These are phyloP conservation scores for Harringtonia lauricola DNA, from an alignment of 2,329 filamentous ascomycete species.

Conservation along the genomic window DNA sequence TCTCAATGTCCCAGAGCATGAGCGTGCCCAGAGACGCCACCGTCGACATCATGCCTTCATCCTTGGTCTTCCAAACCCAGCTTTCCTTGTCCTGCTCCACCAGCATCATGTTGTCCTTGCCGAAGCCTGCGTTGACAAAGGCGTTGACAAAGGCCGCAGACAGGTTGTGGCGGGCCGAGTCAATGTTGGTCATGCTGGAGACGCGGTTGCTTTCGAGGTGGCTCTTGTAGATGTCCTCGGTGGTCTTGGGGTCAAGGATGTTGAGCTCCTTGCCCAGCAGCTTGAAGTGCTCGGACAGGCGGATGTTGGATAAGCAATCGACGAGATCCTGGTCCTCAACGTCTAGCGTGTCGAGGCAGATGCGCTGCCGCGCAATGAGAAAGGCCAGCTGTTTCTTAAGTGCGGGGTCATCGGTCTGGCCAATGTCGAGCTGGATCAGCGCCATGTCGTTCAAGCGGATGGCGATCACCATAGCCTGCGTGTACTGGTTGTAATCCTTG, in stretches of 20 bases:
- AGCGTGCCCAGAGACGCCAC: slow-evolving; percentile 88
- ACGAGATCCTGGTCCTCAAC: slow-evolving; percentile 61
- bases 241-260: slow-evolving; percentile 90
- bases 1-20: slow-evolving; percentile 87
- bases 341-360: slow-evolving; percentile 52
- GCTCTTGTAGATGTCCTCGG: slow-evolving; percentile 98
- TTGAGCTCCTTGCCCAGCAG: slow-evolving; percentile 90
- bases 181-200: slow-evolving; percentile 84
- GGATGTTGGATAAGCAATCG: slow-evolving; percentile 80
- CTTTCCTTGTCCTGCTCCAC: slow-evolving; percentile 77
- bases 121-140: slow-evolving; percentile 92
- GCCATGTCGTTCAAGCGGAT: slow-evolving; percentile 84
- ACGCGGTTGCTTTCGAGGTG: slow-evolving; percentile 93
- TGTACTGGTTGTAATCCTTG: slow-evolving; percentile 81
- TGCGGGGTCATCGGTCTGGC: slow-evolving; percentile 66
- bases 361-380: slow-evolving; percentile 82
- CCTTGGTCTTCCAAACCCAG: slow-evolving; percentile 99
- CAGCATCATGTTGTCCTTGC: slow-evolving; percentile 96
- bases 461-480: slow-evolving; percentile 86
- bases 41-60: slow-evolving; percentile 94
- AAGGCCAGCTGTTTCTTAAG: slow-evolving; percentile 92
- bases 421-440: slow-evolving; percentile 71
- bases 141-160: slow-evolving; percentile 94
- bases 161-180: slow-evolving; percentile 91
- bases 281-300: slow-evolving; percentile 87